Evolutionary conservation across 768 basidiomycete species (phyloP).

Genomic region (Trametes punicea): DNA sequence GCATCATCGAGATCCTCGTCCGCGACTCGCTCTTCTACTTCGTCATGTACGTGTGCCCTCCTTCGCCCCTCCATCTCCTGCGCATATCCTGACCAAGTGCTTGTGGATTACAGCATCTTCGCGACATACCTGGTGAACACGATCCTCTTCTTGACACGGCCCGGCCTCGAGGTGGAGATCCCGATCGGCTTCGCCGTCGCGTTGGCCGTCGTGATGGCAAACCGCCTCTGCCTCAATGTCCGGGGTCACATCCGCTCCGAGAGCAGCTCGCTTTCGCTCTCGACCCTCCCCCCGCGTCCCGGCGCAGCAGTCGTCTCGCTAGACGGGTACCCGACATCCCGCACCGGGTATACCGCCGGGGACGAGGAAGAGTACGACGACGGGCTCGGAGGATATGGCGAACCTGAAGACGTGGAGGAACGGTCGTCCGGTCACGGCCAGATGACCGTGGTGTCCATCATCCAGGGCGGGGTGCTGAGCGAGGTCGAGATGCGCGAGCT

Average conservation of each 20-base stretch:
- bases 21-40: constrained; percentile 58
- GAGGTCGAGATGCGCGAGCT: constrained; percentile 36
- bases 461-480: constrained; percentile 22
- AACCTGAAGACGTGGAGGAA: not conserved
- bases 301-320: not conserved
- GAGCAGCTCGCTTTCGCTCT: not conserved
- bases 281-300: not conserved
- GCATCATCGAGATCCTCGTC: constrained; percentile 48
- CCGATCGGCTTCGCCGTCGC: constrained; percentile 58
- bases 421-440: not conserved
- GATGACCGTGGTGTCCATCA: constrained; percentile 10
- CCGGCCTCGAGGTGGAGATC: constrained; percentile 38
- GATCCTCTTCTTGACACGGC: constrained; percentile 27
- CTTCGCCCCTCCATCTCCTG: not conserved
- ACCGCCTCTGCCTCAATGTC: constrained; percentile 54
- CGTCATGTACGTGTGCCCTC: constrained; percentile 41
- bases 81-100: not conserved
- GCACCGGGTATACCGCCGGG: not conserved
- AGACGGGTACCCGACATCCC: not conserved
- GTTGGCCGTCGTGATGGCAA: constrained; percentile 56
- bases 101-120: constrained; percentile 41
- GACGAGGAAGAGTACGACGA: not conserved
- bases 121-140: constrained; percentile 50
- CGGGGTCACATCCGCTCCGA: constrained; percentile 31
- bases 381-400: not conserved